Percentiles rank a stretch among this genome's conserved stretches.
Conservation (phyloP, 2,329 filamentous ascomycete genomes). For the Nectriaceae sp. region DNA sequence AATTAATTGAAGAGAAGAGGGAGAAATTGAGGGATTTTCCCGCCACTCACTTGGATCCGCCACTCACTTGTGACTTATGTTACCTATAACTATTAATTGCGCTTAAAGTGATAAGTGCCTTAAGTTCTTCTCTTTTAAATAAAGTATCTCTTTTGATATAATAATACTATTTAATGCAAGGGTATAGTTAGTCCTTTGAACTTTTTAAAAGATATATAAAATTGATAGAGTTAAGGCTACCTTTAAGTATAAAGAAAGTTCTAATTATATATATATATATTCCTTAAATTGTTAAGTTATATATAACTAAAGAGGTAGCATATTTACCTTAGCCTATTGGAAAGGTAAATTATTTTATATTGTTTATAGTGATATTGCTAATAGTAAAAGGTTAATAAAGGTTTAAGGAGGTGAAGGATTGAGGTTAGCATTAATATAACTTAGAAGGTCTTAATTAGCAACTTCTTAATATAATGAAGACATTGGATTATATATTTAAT, state of each 20-base stretch:
- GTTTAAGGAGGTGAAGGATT: no score
- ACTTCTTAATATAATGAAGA: background rate
- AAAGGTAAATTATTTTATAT: background rate
- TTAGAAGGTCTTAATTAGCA: background rate
- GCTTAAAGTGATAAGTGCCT: no score
- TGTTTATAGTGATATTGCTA: background rate
- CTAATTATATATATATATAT: background rate
- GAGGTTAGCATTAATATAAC: background rate
- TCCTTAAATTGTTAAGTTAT: no score
- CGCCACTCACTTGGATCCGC: no score
- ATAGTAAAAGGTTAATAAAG: no score
- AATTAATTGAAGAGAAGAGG: no score
- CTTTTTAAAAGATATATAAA: background rate
- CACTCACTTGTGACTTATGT: no score
- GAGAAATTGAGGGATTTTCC: no score
- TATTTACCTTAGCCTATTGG: background rate
- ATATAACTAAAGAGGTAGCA: background rate
- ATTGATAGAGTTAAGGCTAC: background rate
- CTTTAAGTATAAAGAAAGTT: background rate
- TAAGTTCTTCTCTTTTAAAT: background rate
- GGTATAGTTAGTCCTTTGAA: background rate
- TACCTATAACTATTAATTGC: no score
- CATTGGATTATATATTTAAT: background rate
- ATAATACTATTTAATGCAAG: conserved; percentile 4
- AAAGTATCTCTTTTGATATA: background rate